Percentiles rank a stretch among this genome's conserved stretches.
Conservation (phyloP, 768 basidiomycete genomes). For the Lactarius evosmus region DNA sequence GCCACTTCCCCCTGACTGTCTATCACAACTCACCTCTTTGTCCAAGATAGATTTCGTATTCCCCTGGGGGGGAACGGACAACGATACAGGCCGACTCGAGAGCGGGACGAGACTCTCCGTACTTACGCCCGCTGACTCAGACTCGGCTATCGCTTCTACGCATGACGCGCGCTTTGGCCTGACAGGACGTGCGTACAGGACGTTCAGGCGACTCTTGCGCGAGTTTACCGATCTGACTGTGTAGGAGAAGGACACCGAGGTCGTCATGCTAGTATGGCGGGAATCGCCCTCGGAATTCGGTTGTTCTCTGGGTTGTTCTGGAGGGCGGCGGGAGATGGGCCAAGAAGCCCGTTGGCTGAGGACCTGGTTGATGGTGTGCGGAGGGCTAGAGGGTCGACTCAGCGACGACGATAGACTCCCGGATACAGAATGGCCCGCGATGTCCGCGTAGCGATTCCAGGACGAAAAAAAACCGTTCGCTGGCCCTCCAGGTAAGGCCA, state of each 20-base stretch:
- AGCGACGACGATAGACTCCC: not conserved
- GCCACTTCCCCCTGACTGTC: too few species aligned
- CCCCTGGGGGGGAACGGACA: not conserved
- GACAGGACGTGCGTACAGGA: conserved; percentile 15
- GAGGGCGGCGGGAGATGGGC: not conserved
- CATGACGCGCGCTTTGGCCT: not conserved
- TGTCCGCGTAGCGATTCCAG: not conserved
- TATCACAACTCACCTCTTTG: conserved; percentile 5
- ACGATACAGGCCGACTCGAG: conserved; percentile 8
- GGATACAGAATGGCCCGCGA: not conserved
- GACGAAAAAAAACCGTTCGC: not conserved
- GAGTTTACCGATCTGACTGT: conserved; percentile 16
- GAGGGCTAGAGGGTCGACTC: conserved; percentile 4
- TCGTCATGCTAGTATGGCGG: not conserved
- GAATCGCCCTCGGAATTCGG: conserved; percentile 4
- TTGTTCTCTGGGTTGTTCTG: not conserved
- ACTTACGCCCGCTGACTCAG: not conserved
- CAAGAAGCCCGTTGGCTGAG: conserved; percentile 1
- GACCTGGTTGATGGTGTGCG: conserved; percentile 1
- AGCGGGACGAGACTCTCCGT: not conserved
- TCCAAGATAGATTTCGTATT: not conserved
- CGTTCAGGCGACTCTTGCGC: conserved; percentile 16
- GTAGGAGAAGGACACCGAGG: conserved; percentile 2
- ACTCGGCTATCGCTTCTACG: not conserved
- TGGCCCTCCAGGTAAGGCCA: not conserved